phyloP scores from a whole-genome alignment of 768 basidiomycete species.

The Rossbeevera mucosa region DNA sequence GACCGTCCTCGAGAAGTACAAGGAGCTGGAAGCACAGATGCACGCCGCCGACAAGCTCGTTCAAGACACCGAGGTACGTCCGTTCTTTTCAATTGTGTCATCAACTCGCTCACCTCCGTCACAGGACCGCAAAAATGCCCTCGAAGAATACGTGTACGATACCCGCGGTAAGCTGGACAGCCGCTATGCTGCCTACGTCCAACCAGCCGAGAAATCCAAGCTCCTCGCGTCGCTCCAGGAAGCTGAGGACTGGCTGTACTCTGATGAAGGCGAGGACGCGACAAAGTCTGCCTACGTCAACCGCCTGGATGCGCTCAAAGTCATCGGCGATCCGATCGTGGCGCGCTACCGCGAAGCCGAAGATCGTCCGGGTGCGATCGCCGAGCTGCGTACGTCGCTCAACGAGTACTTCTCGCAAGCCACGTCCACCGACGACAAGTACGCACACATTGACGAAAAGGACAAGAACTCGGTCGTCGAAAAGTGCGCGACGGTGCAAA shows the following conservation, averaged over 20 bases:
- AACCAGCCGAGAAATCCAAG: constrained; percentile 70
- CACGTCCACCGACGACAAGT: constrained; percentile 79
- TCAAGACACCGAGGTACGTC: constrained; percentile 89
- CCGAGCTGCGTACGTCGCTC: constrained; percentile 80
- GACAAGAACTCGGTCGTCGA: constrained; percentile 85
- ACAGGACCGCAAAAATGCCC: constrained; percentile 98
- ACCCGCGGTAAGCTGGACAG: constrained; percentile 89
- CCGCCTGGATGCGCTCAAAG: constrained; percentile 79
- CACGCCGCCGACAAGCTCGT: constrained; percentile 91
- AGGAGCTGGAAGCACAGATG: constrained; percentile 87
- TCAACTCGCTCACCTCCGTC: too few species aligned
- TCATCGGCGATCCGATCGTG: constrained; percentile 76
- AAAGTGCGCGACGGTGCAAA: constrained; percentile 81
- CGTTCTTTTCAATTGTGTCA: too few species aligned
- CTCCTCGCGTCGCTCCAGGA: constrained; percentile 66
- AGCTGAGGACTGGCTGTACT: constrained; percentile 96
- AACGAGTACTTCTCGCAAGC: constrained; percentile 84
- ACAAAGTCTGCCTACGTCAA: constrained; percentile 90
- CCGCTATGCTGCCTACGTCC: constrained; percentile 73
- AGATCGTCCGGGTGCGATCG: constrained; percentile 66
- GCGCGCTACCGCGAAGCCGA: constrained; percentile 81
- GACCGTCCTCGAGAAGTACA: constrained; percentile 55
- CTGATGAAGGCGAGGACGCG: constrained; percentile 93
- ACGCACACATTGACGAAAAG: constrained; percentile 84
- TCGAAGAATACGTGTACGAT: constrained; percentile 99